These are phyloP conservation scores for Linnemannia zychae DNA, from an alignment of 192 early-diverging fungal species.

Conservation along the genomic window DNA sequence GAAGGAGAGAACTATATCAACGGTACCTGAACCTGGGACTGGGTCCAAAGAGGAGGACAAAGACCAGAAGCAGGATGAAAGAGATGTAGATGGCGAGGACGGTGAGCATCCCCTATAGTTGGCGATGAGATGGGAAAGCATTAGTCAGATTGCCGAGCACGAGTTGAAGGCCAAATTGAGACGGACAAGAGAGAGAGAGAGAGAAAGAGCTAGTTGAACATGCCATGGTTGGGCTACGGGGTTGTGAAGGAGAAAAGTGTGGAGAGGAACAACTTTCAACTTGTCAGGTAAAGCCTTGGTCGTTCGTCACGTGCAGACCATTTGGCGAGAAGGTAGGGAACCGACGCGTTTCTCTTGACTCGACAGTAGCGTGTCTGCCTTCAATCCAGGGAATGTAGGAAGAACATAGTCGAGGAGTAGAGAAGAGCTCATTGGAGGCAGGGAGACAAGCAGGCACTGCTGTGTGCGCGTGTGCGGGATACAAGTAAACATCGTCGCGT, in stretches of 20 bases:
- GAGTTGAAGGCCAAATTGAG: neutral
- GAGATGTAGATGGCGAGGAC: slow-evolving; percentile 52
- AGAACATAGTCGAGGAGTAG: too few relatives aligned
- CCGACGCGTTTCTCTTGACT: too few relatives aligned
- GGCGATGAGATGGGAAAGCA: neutral
- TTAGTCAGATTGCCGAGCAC: neutral
- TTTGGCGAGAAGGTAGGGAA: too few relatives aligned
- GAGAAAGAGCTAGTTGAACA: neutral
- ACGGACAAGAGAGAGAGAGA: neutral
- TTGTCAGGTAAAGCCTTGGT: neutral
- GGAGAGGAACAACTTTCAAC: slow-evolving; percentile 1
- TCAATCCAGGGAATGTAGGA: too few relatives aligned
- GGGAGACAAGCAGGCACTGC: neutral
- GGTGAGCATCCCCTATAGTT: slow-evolving; percentile 33
- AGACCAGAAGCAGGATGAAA: slow-evolving; percentile 52
- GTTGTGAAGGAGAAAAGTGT: slow-evolving; percentile 2
- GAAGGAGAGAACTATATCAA: neutral
- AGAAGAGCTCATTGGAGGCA: neutral
- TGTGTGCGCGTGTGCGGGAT: neutral
- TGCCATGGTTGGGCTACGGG: slow-evolving; percentile 7
- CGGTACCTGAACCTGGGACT: slow-evolving; percentile 50
- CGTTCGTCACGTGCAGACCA: neutral
- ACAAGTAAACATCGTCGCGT: neutral
- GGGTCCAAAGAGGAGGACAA: slow-evolving; percentile 49
- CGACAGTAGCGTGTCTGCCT: too few relatives aligned